phyloP scores from a whole-genome alignment of 2,329 filamentous ascomycete genomes.

The Colletotrichum salicis region DNA sequence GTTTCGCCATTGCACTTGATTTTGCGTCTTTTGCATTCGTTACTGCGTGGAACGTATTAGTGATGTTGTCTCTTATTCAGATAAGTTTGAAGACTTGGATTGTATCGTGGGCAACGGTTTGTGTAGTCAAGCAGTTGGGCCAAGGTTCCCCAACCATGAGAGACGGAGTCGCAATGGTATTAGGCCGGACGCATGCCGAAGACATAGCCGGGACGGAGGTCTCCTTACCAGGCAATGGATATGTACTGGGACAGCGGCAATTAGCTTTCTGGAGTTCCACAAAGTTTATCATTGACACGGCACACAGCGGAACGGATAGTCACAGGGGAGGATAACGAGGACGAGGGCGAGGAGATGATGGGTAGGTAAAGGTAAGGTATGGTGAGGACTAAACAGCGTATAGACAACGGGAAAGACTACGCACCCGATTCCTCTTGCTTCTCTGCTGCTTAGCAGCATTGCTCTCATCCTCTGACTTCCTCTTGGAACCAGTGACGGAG shows the following conservation, averaged over 20 bases:
- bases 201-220: conserved; percentile 1
- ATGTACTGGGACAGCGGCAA: conserved; percentile 58
- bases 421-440: conserved; percentile 69
- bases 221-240: conserved; percentile 68
- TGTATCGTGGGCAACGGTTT: neutral
- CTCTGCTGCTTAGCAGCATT: conserved; percentile 60
- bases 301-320: conserved; percentile 18
- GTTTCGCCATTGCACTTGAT: conserved; percentile 79
- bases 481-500: conserved; percentile 42
- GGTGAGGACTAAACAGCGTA: neutral
- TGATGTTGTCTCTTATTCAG: neutral
- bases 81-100: neutral
- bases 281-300: conserved; percentile 5
- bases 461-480: conserved; percentile 55
- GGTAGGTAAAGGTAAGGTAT: neutral
- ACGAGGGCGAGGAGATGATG: neutral
- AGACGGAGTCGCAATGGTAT: conserved; percentile 38
- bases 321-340: neutral
- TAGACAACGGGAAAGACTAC: conserved; percentile 40
- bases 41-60: conserved; percentile 55
- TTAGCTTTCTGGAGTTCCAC: conserved; percentile 30
- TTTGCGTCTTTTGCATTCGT: conserved; percentile 80
- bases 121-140: neutral
- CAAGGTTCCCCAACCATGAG: neutral
- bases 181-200: conserved; percentile 17